These are phyloP conservation scores for Isoetes taiwanensis DNA, from an alignment of 75 land plant genomes.

Conservation along the genomic window DNA sequence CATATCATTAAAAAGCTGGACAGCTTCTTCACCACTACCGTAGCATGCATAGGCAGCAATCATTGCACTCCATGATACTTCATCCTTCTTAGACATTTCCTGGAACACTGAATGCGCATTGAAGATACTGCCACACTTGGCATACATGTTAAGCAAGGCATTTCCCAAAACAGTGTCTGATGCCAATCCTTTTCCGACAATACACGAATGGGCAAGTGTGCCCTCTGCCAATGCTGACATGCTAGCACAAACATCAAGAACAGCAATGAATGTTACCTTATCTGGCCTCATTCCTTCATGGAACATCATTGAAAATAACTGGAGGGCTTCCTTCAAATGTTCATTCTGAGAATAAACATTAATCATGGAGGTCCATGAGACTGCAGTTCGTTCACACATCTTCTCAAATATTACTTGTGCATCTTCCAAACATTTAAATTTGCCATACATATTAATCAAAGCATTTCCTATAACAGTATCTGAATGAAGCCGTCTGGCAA, in stretches of 20 bases:
- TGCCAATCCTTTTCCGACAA: conserved; percentile 1
- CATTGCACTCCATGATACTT: conserved; percentile 55
- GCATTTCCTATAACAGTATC: conserved; percentile 4
- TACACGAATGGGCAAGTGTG: background rate
- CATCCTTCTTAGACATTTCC: conserved; percentile 43
- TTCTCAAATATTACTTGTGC: conserved; percentile 5
- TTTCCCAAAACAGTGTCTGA: background rate
- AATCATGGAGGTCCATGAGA: conserved; percentile 10
- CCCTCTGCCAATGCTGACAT: background rate
- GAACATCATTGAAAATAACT: background rate
- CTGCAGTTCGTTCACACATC: conserved; percentile 8
- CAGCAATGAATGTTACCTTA: background rate
- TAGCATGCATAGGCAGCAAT: conserved; percentile 46
- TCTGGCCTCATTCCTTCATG: background rate
- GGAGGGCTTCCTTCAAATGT: background rate
- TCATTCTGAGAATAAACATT: conserved; percentile 3
- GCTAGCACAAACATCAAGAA: conserved; percentile 1
- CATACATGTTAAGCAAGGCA: conserved; percentile 18
- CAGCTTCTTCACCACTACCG: conserved; percentile 16
- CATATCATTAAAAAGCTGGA: no score
- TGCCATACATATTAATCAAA: conserved; percentile 6
- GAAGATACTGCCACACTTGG: conserved; percentile 34
- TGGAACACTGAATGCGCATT: conserved; percentile 39
- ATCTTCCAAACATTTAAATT: conserved; percentile 1
- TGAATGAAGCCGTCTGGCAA: background rate